phyloP scores from a whole-genome alignment of 2,329 filamentous ascomycete genomes.

The Acrodontium crateriforme region DNA sequence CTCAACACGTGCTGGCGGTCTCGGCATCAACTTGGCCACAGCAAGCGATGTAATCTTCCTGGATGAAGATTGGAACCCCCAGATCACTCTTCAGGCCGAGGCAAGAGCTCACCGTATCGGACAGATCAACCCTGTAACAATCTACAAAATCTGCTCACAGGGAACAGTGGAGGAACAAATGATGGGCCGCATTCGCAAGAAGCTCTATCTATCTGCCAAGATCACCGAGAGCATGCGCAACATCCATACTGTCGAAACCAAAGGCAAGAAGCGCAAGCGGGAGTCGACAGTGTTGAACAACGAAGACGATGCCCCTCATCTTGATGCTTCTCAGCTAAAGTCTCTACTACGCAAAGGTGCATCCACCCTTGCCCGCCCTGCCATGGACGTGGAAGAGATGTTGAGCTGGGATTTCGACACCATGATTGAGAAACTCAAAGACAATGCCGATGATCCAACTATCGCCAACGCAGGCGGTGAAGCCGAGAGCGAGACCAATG shows the following conservation, averaged over 20 bases:
- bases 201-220: constrained; percentile 46
- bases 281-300: constrained; percentile 9
- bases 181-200: constrained; percentile 45
- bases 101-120: constrained; percentile 42
- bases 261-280: constrained; percentile 20
- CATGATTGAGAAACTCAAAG: constrained; percentile 40
- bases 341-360: constrained; percentile 41
- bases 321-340: constrained; percentile 40
- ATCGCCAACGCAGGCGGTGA: constrained; percentile 21
- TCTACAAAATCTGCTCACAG: constrained; percentile 43
- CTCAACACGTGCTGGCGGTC: constrained; percentile 41
- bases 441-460: constrained; percentile 32
- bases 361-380: constrained; percentile 37
- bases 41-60: constrained; percentile 44
- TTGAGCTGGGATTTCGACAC: constrained; percentile 43
- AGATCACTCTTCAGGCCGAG: constrained; percentile 40
- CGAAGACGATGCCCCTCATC: constrained; percentile 37
- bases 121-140: constrained; percentile 38
- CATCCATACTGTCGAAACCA: constrained; percentile 28
- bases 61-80: constrained; percentile 43
- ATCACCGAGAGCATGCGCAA: constrained; percentile 46
- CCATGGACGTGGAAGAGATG: constrained; percentile 43
- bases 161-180: constrained; percentile 47
- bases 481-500: constrained; percentile 27
- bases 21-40: constrained; percentile 41